A percentile compares a stretch with the other conserved stretches of the same genome.
Evolutionary conservation across 495 filamentous ascomycete genomes (phyloP).

Genomic region (Tuber umbilicatum): DNA sequence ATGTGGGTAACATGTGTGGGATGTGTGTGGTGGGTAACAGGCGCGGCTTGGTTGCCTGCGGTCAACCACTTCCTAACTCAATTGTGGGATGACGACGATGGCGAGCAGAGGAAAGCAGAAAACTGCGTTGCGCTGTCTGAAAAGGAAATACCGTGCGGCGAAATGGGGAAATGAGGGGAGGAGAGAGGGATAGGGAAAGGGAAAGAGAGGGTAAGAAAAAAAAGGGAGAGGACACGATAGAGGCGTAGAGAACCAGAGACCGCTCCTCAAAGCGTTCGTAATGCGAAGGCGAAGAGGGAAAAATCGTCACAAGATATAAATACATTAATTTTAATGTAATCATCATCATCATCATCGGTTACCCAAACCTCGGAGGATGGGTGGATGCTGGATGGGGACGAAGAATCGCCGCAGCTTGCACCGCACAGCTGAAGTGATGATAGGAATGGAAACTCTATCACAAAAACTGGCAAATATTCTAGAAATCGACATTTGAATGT

Average conservation of each 20-base stretch:
- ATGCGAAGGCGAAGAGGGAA: background rate
- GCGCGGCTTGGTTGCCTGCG: constrained; percentile 46
- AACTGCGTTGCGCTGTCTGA: background rate
- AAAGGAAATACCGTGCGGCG: background rate
- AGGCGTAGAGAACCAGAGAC: background rate
- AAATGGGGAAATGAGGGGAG: background rate
- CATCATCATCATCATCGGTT: constrained; percentile 1
- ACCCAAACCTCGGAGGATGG: background rate
- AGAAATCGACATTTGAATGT: background rate
- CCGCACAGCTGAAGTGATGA: background rate
- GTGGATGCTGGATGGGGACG: background rate
- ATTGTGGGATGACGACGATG: constrained; percentile 51
- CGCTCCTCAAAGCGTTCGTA: background rate
- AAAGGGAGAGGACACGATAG: background rate
- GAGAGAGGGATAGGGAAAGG: background rate
- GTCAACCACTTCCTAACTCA: constrained; percentile 44
- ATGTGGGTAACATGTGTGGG: constrained; percentile 37
- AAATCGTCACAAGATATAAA: background rate
- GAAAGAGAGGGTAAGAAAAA: background rate
- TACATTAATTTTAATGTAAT: background rate
- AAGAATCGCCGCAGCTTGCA: constrained; percentile 1
- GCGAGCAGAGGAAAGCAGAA: constrained; percentile 39
- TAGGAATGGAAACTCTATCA: background rate
- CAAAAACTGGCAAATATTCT: background rate
- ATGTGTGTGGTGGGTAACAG: constrained; percentile 3